Evolutionary conservation across 129 eudicot species (phyloP), one percentile per base, ranked within the genome.

Genomic region (Flaveria linearis): DNA sequence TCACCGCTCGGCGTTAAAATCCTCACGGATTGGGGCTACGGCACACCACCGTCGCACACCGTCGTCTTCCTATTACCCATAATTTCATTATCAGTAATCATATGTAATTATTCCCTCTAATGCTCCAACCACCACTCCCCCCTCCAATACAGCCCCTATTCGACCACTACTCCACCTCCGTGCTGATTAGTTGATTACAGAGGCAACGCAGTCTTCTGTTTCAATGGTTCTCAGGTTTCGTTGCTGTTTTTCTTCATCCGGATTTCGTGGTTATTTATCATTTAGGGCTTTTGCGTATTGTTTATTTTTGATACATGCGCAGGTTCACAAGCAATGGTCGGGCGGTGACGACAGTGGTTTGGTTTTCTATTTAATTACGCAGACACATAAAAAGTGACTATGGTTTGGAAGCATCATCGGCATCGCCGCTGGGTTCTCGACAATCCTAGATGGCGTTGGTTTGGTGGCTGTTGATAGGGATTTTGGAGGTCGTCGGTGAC

Each of bases 221-320:
- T 18, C 39, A 69, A 13, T 14, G 58, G 12, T 55, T 20, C 23
- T 73, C 18, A n/a, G 56, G 55, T 55, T 22, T 73, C 20, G 56
- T 22, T 74, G 18, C 57, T 42, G 26, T 43, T 74, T 74, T 15
- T 14, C 45, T 23, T 0, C 58, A 74, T 69, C 26, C 57, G 4
- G 68, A 39, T 56, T 73, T 20, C 47, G 28, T 12, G 71, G 14
- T 63, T 13, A 47, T 49, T 33, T 30, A 28, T 47, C 17, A 64
- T 1, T 64, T 75, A 49, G 79, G 72, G 79, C 18, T 75, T 47
- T 75, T 63, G 20, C 61, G 8, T 16, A 41, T 39, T 16, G 46
- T 25, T 58, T 23, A 11, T 16, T 25, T 57, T 74, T 46, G 20
- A 46, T 50, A 46, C 49, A 25, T 47, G 33, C 39, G 9, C 5